Evolutionary conservation across 805 yeast genomes (phyloP).

Genomic region (Candida lessepsii): DNA sequence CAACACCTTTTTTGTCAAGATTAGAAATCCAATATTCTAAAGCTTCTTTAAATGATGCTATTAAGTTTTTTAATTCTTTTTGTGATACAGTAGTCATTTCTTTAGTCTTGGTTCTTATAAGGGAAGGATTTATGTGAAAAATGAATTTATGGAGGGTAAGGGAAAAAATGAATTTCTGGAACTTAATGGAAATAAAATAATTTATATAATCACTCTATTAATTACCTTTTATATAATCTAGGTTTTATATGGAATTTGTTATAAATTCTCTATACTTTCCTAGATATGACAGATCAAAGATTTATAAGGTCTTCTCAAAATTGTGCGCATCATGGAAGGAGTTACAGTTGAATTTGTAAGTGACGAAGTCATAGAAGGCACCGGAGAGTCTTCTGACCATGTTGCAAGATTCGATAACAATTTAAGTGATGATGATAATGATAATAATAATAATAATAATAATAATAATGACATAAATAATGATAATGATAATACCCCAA

Average conservation of each 20-base stretch:
- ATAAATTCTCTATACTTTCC: too few species aligned
- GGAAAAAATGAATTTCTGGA: too few species aligned
- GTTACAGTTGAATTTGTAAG: slow-evolving; percentile 4
- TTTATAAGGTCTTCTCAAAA: not conserved
- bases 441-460: slow-evolving; percentile 20
- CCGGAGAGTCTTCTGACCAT: not conserved
- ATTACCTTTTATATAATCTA: too few species aligned
- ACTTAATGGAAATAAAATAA: too few species aligned
- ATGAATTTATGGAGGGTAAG: too few species aligned
- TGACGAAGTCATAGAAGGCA: slow-evolving; percentile 2
- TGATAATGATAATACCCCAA: too few species aligned
- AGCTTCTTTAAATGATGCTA: slow-evolving; percentile 31
- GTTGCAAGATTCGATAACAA: not conserved
- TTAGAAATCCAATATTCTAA: slow-evolving; percentile 26
- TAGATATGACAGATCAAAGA: not conserved
- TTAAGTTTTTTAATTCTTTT: slow-evolving; percentile 23
- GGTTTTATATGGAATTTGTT: too few species aligned
- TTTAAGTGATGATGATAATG: slow-evolving; percentile 8
- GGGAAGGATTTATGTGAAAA: too few species aligned
- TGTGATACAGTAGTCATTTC: slow-evolving; percentile 17
- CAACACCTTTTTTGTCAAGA: slow-evolving; percentile 2
- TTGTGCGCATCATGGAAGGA: slow-evolving; percentile 4
- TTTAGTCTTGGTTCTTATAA: not conserved
- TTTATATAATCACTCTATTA: too few species aligned
- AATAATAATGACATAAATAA: slow-evolving; percentile 10